Evolutionary conservation across 2,329 filamentous ascomycete species (phyloP).

Genomic region (Emergomyces orientalis): DNA sequence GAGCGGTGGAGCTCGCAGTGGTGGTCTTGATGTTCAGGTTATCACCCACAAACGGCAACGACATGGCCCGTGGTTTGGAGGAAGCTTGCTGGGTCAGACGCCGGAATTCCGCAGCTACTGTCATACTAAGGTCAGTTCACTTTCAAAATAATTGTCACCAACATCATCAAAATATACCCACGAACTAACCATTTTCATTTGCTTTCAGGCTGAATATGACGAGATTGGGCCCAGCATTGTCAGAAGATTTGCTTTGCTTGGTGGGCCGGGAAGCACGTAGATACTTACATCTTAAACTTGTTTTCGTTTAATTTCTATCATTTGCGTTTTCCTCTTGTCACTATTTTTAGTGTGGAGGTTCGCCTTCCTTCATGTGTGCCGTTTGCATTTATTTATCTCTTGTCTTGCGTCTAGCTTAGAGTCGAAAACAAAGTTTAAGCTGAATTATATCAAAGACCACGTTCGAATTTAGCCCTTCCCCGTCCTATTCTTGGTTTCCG

Average conservation of each 20-base stretch:
- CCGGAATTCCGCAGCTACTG: constrained; percentile 98
- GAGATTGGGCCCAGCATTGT: constrained; percentile 95
- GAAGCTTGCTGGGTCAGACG: constrained; percentile 89
- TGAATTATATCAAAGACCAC: background rate
- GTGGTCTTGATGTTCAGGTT: constrained; percentile 91
- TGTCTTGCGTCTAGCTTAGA: constrained; percentile 2
- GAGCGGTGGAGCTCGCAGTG: constrained; percentile 85
- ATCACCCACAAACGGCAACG: constrained; percentile 96
- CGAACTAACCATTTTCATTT: constrained; percentile 9
- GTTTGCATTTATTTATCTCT: background rate
- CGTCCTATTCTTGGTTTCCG: background rate
- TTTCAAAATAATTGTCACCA: constrained; percentile 1
- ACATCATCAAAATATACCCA: background rate
- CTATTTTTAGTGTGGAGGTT: background rate
- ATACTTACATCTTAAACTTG: constrained; percentile 6
- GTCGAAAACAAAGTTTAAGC: constrained; percentile 5
- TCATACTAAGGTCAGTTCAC: constrained; percentile 64
- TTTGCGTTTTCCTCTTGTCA: background rate
- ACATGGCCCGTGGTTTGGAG: constrained; percentile 97
- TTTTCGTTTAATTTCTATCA: background rate
- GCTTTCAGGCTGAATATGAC: constrained; percentile 57
- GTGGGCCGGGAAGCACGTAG: constrained; percentile 63
- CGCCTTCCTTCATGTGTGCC: background rate
- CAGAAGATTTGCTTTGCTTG: constrained; percentile 82
- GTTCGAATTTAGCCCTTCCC: background rate